Evolutionary conservation across 371 early-diverging fungal genomes (phyloP).

Genomic region (Actinomortierella wolfii): DNA sequence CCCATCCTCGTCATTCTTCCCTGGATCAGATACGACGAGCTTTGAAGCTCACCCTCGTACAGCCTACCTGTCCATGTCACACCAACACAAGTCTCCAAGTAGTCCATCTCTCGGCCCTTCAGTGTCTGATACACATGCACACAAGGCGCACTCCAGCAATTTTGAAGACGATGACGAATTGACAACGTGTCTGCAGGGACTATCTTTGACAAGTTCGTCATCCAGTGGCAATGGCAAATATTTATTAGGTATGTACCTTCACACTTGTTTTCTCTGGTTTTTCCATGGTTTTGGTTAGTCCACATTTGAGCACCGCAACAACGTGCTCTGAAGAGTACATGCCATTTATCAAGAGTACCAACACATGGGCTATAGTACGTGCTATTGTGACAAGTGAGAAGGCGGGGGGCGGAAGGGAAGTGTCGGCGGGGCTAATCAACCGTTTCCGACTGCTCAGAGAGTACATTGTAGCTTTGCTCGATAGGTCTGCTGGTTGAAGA

Average conservation of each 20-base stretch:
- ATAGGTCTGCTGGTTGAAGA: too few relatives aligned
- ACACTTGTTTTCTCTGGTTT: not conserved
- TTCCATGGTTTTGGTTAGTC: not conserved
- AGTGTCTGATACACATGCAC: not conserved
- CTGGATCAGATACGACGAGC: conserved; percentile 10
- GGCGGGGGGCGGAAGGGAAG: not conserved
- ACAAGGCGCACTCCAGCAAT: conserved; percentile 9
- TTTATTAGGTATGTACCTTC: conserved; percentile 26
- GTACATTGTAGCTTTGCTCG: too few relatives aligned
- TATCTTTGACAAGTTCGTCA: not conserved
- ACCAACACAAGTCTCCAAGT: not conserved
- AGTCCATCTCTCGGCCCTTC: not conserved
- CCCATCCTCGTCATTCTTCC: conserved; percentile 15
- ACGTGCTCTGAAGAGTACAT: not conserved
- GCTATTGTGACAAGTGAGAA: not conserved
- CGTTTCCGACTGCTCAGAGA: too few relatives aligned
- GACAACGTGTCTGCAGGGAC: conserved; percentile 17
- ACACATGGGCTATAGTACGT: not conserved
- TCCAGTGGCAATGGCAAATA: conserved; percentile 41
- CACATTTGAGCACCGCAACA: not conserved
- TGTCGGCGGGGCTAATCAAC: not conserved
- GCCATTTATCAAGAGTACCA: not conserved
- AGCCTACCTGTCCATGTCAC: not conserved
- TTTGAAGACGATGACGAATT: conserved; percentile 16
- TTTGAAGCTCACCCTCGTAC: conserved; percentile 10